phyloP scores from a whole-genome alignment of 2,329 filamentous ascomycete genomes.

The Alternaria sp. region DNA sequence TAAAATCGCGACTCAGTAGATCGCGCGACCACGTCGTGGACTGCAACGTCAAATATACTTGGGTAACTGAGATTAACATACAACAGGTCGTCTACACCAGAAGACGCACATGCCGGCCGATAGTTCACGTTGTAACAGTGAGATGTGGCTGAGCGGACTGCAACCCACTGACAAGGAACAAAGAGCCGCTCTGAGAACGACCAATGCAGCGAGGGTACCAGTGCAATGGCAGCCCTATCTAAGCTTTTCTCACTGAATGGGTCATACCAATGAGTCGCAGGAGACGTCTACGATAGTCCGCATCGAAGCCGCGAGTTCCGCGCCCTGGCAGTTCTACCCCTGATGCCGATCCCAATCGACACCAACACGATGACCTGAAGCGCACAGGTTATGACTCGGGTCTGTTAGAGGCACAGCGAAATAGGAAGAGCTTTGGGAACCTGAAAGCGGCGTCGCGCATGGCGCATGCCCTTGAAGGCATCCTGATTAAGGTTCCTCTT shows the following conservation, averaged over 20 bases:
- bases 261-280: background rate
- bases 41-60: background rate
- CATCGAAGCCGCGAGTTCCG: background rate
- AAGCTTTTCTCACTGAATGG: background rate
- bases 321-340: background rate
- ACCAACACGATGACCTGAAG: background rate
- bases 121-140: background rate
- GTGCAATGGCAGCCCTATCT: background rate
- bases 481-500: background rate
- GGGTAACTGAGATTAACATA: no score
- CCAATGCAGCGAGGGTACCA: background rate
- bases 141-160: background rate
- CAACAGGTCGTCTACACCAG: background rate
- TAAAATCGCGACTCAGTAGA: background rate
- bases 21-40: background rate
- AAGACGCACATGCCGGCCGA: background rate
- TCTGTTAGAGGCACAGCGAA: background rate
- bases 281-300: background rate
- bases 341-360: background rate
- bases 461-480: background rate
- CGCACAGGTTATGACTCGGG: background rate
- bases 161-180: background rate
- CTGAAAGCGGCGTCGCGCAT: background rate
- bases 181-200: background rate
- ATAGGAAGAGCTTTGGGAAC: background rate